Evolutionary conservation across 441 rosid genomes (phyloP).

Genomic region (Eutrema salsugineum): DNA sequence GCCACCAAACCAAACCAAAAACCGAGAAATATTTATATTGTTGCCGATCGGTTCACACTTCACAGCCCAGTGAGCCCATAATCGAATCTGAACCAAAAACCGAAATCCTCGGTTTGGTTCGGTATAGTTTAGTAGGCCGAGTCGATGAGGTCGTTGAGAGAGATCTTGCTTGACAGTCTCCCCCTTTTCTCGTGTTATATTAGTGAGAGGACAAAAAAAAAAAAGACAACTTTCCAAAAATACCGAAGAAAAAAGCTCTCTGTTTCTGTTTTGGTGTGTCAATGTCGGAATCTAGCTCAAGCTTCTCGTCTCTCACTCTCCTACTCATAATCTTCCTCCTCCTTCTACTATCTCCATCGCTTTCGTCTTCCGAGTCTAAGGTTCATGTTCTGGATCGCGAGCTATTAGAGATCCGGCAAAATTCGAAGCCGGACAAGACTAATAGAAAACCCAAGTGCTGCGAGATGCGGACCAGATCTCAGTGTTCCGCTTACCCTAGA

Average conservation of each 20-base stretch:
- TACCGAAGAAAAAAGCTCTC: background rate
- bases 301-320: slow-evolving; percentile 12
- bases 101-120: too few species aligned
- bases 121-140: background rate
- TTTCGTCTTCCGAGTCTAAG: slow-evolving; percentile 26
- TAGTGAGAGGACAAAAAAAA: background rate
- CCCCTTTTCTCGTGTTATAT: slow-evolving; percentile 5
- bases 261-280: background rate
- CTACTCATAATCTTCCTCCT: slow-evolving; percentile 22
- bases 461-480: slow-evolving; percentile 59
- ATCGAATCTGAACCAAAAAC: too few species aligned
- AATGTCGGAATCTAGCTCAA: slow-evolving; percentile 31
- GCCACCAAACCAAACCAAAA: too few species aligned
- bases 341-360: slow-evolving; percentile 17
- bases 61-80: too few species aligned
- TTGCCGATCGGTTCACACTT: too few species aligned
- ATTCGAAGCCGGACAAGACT: slow-evolving; percentile 31
- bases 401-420: slow-evolving; percentile 30
- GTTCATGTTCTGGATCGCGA: slow-evolving; percentile 36
- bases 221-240: slow-evolving; percentile 10
- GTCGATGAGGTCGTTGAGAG: background rate
- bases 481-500: slow-evolving; percentile 51
- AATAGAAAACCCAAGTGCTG: slow-evolving; percentile 52
- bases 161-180: background rate
- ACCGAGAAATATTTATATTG: too few species aligned